phyloP scores from a whole-genome alignment of 441 rosid species.

The Euphorbia celastroides region DNA sequence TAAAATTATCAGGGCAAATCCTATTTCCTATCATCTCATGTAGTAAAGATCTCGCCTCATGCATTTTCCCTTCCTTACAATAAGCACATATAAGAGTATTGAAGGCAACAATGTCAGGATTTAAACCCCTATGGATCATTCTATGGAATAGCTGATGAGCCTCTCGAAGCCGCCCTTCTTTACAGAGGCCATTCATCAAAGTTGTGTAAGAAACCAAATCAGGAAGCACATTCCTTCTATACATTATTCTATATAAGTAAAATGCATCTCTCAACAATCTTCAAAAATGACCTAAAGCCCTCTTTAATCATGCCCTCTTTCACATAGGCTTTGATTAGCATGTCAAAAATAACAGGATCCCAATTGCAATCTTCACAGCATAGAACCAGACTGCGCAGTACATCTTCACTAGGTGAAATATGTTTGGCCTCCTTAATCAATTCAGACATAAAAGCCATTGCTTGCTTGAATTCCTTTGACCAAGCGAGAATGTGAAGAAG shows the following conservation, averaged over 20 bases:
- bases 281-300: slow-evolving; percentile 41
- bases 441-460: slow-evolving; percentile 58
- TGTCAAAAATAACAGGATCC: slow-evolving; percentile 74
- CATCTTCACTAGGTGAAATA: slow-evolving; percentile 29
- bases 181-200: slow-evolving; percentile 72
- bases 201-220: slow-evolving; percentile 72
- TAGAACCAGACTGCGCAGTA: slow-evolving; percentile 43
- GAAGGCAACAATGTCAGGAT: slow-evolving; percentile 57
- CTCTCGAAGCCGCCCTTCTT: slow-evolving; percentile 55
- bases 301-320: slow-evolving; percentile 47
- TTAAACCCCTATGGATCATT: slow-evolving; percentile 60
- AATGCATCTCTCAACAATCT: slow-evolving; percentile 56
- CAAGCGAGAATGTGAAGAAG: slow-evolving; percentile 61
- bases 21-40: slow-evolving; percentile 61
- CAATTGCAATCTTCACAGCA: slow-evolving; percentile 66
- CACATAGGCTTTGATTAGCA: slow-evolving; percentile 67
- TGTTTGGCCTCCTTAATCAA: slow-evolving; percentile 34
- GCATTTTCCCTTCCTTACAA: slow-evolving; percentile 65
- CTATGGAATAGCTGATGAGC: slow-evolving; percentile 73
- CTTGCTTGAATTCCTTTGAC: slow-evolving; percentile 47
- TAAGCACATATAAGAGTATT: slow-evolving; percentile 70
- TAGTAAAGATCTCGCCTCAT: slow-evolving; percentile 48
- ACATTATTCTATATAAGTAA: slow-evolving; percentile 71
- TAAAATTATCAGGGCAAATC: slow-evolving; percentile 49
- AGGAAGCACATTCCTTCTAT: slow-evolving; percentile 53